These are phyloP conservation scores for Beta corolliflora DNA, from an alignment of 179 eudicot species.

Conservation along the genomic window DNA sequence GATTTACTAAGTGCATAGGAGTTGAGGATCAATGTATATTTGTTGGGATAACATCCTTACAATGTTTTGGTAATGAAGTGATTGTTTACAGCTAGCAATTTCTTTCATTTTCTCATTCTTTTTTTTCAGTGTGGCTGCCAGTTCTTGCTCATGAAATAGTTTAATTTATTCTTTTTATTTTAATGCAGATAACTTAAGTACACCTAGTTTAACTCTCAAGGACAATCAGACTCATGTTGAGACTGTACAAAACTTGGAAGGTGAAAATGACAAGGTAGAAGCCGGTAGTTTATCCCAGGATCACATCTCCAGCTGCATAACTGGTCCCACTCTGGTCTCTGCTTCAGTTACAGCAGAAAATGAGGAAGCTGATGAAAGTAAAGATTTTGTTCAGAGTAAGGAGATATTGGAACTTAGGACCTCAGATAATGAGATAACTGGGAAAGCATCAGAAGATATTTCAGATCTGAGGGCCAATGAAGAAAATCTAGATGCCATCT, in stretches of 20 bases:
- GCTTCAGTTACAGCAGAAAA: slow-evolving; percentile 14
- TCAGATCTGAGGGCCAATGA: slow-evolving; percentile 17
- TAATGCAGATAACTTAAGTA: slow-evolving; percentile 26
- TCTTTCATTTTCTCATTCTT: neutral
- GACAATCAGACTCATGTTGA: slow-evolving; percentile 16
- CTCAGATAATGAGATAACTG: slow-evolving; percentile 22
- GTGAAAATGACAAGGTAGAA: slow-evolving; percentile 25
- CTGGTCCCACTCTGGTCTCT: slow-evolving; percentile 12
- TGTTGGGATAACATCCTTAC: too few relatives aligned
- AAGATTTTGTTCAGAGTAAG: slow-evolving; percentile 17
- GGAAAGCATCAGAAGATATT: slow-evolving; percentile 31
- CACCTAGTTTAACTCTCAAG: slow-evolving; percentile 11
- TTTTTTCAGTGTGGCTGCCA: neutral
- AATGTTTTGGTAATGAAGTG: neutral
- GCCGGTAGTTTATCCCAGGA: slow-evolving; percentile 18
- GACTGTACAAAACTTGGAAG: slow-evolving; percentile 9
- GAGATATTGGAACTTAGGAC: slow-evolving; percentile 7
- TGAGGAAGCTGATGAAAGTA: slow-evolving; percentile 23
- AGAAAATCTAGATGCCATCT: slow-evolving; percentile 17
- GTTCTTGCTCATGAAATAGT: neutral
- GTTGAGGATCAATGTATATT: neutral
- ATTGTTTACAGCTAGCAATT: neutral
- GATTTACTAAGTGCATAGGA: neutral
- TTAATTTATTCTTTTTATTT: neutral
- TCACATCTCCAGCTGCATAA: slow-evolving; percentile 16